Evolutionary conservation across 2,329 filamentous ascomycete genomes (phyloP).

Genomic region (Venturia aucupariae): DNA sequence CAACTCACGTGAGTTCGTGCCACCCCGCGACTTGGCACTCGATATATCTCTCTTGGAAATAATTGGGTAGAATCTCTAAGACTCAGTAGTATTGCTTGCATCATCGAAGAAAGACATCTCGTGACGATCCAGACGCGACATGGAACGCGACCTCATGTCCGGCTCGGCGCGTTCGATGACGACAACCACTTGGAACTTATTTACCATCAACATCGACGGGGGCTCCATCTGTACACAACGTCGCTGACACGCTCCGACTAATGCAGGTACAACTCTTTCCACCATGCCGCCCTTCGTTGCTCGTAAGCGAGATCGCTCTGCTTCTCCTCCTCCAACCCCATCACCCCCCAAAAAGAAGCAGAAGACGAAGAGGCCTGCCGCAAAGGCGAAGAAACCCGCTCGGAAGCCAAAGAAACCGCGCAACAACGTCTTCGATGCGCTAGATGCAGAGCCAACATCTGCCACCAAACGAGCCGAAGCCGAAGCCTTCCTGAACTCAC

Average conservation of each 20-base stretch:
- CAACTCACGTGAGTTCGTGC: neutral
- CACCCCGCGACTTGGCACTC: neutral
- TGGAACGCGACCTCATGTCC: neutral
- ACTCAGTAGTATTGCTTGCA: too few species aligned
- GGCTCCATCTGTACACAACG: neutral
- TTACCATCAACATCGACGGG: neutral
- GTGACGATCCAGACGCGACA: neutral
- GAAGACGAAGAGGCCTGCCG: neutral
- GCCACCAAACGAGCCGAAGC: conserved; percentile 1
- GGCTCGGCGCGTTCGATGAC: neutral
- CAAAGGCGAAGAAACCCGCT: neutral
- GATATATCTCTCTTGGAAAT: too few species aligned
- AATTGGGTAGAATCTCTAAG: too few species aligned
- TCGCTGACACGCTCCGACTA: neutral
- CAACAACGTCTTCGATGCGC: conserved; percentile 2
- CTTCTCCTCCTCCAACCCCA: conserved; percentile 3
- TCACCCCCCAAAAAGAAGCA: neutral
- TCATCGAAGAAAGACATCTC: neutral
- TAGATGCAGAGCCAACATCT: neutral
- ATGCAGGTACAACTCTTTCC: neutral
- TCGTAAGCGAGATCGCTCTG: conserved; percentile 11
- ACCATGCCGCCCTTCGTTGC: conserved; percentile 13
- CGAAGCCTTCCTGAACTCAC: conserved; percentile 7
- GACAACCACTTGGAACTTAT: neutral
- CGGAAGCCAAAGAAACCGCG: neutral